phyloP scores from a whole-genome alignment of 2,329 filamentous ascomycete genomes.

The Monilinia vaccinii-corymbosi region DNA sequence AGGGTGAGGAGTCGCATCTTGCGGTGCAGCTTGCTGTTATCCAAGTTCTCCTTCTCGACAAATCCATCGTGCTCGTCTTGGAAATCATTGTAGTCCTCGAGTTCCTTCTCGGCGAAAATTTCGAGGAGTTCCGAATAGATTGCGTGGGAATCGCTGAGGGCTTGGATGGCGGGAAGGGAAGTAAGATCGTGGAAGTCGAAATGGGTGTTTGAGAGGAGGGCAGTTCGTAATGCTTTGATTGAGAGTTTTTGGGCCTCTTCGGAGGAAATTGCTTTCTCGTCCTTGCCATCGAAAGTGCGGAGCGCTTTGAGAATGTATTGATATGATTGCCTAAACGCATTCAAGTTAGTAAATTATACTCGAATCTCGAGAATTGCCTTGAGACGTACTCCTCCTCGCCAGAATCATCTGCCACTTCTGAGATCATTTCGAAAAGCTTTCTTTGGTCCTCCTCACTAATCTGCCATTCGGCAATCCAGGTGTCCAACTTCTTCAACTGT shows the following conservation, averaged over 20 bases:
- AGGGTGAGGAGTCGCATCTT: slow-evolving; percentile 97
- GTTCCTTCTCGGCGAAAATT: slow-evolving; percentile 86
- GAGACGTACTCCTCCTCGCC: slow-evolving; percentile 63
- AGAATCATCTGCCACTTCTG: slow-evolving; percentile 69
- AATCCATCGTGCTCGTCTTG: slow-evolving; percentile 83
- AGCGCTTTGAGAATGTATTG: slow-evolving; percentile 57
- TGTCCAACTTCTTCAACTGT: slow-evolving; percentile 73
- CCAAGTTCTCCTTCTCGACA: slow-evolving; percentile 65
- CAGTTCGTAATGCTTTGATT: slow-evolving; percentile 57
- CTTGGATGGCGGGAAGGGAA: slow-evolving; percentile 69
- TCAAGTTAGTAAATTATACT: slow-evolving; percentile 9
- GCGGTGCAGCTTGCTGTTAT: slow-evolving; percentile 68
- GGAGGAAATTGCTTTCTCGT: slow-evolving; percentile 46
- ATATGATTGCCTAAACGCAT: slow-evolving; percentile 47
- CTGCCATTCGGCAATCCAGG: slow-evolving; percentile 78
- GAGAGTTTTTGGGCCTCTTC: slow-evolving; percentile 53
- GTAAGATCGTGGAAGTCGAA: slow-evolving; percentile 68
- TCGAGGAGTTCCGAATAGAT: slow-evolving; percentile 87
- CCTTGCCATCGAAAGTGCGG: slow-evolving; percentile 48
- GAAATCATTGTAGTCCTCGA: slow-evolving; percentile 95
- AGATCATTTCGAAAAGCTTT: slow-evolving; percentile 74
- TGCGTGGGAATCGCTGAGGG: slow-evolving; percentile 74
- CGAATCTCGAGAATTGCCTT: neutral
- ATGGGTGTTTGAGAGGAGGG: slow-evolving; percentile 56
- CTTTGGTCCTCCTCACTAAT: slow-evolving; percentile 73